Evolutionary conservation across 2,329 filamentous ascomycete species (phyloP).

Genomic region (Trichocomaceae sp.): DNA sequence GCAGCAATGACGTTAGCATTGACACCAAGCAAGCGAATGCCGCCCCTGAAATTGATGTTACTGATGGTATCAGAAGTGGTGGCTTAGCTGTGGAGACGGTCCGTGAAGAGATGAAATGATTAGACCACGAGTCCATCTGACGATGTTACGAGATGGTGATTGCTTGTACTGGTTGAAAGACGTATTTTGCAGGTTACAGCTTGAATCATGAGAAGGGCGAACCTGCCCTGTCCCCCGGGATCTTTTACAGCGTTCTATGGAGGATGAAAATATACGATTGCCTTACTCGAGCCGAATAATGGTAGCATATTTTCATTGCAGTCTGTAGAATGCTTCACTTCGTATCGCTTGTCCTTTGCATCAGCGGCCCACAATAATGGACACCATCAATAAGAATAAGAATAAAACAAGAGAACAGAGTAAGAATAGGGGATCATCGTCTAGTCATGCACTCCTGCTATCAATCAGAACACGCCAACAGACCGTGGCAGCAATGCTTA

Average conservation of each 20-base stretch:
- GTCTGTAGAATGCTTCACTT: not conserved
- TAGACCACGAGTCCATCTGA: not conserved
- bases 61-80: not conserved
- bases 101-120: not conserved
- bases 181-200: not conserved
- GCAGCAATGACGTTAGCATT: not conserved
- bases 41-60: too few species aligned
- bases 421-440: slow-evolving; percentile 5
- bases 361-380: not conserved
- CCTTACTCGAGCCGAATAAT: not conserved
- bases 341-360: not conserved
- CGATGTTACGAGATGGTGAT: not conserved
- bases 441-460: slow-evolving; percentile 1
- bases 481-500: not conserved
- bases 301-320: not conserved
- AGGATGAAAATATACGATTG: not conserved
- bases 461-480: not conserved
- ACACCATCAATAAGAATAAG: not conserved
- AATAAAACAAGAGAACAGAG: slow-evolving; percentile 1
- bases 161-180: not conserved
- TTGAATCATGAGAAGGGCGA: not conserved
- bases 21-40: not conserved
- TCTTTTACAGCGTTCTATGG: not conserved
- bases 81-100: not conserved
- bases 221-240: not conserved